phyloP scores from a whole-genome alignment of 257 asterid species.

The Petunia axillaris region DNA sequence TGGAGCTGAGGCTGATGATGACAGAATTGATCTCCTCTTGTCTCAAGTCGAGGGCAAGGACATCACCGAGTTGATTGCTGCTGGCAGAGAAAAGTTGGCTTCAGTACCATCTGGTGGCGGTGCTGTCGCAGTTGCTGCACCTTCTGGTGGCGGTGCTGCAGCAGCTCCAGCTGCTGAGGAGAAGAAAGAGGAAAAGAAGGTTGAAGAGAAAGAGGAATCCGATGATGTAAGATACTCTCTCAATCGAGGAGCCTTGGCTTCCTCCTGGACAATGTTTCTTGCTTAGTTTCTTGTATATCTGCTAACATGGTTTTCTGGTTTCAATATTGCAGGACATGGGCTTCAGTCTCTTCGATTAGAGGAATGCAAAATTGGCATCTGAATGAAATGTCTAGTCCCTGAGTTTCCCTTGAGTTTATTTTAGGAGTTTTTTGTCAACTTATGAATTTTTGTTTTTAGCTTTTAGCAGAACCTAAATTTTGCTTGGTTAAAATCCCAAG shows the following conservation, averaged over 20 bases:
- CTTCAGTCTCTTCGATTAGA: constrained; percentile 26
- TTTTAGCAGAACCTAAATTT: neutral
- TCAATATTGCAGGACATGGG: constrained; percentile 26
- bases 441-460: neutral
- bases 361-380: neutral
- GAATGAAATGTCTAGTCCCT: neutral
- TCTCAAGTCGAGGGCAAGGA: constrained; percentile 50
- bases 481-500: neutral
- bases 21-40: constrained; percentile 41
- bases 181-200: constrained; percentile 19
- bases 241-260: neutral
- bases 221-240: constrained; percentile 16
- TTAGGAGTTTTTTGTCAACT: neutral
- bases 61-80: constrained; percentile 38
- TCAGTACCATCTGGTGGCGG: constrained; percentile 26
- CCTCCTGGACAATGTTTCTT: neutral
- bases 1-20: constrained; percentile 46
- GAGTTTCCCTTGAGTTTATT: neutral
- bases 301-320: neutral
- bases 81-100: constrained; percentile 31
- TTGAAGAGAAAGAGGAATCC: constrained; percentile 22
- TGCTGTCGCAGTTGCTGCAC: constrained; percentile 24
- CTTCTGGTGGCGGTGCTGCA: constrained; percentile 21
- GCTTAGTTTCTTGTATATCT: neutral
- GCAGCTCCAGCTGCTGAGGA: constrained; percentile 21